These are phyloP conservation scores for Ogataea hybrid DNA, from an alignment of 1,139 yeast genomes.

Conservation along the genomic window DNA sequence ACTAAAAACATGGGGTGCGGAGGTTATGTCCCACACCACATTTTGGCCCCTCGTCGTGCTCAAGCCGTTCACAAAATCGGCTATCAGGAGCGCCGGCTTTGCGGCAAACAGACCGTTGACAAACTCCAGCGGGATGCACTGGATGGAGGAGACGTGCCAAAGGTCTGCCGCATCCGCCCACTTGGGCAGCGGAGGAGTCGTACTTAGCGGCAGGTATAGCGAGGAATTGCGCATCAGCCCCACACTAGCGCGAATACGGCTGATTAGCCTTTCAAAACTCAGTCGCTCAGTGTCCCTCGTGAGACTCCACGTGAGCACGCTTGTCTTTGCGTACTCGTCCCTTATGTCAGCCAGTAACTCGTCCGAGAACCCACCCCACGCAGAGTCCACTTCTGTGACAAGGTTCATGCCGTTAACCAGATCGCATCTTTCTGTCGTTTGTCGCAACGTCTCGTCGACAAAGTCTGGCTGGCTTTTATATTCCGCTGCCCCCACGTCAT, in stretches of 20 bases:
- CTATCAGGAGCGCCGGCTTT: conserved; percentile 17
- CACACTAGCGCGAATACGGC: conserved; percentile 47
- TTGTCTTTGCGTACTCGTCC: conserved; percentile 72
- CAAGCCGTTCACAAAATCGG: conserved; percentile 28
- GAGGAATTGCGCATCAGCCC: conserved; percentile 47
- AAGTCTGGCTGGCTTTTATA: conserved; percentile 46
- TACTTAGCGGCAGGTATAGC: conserved; percentile 48
- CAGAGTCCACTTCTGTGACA: conserved; percentile 65
- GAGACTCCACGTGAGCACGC: conserved; percentile 57
- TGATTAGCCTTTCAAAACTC: conserved; percentile 23
- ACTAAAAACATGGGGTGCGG: conserved; percentile 6
- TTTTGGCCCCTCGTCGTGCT: conserved; percentile 30
- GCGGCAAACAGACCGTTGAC: conserved; percentile 30
- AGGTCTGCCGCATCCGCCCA: conserved; percentile 29
- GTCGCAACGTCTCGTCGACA: conserved; percentile 58
- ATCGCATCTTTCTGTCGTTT: conserved; percentile 76
- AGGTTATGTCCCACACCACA: conserved; percentile 24
- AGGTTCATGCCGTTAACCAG: conserved; percentile 66
- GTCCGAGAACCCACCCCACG: conserved; percentile 81
- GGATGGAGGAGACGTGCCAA: conserved; percentile 43
- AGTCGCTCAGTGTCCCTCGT: conserved; percentile 26
- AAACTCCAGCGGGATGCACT: conserved; percentile 33
- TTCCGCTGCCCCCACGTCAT: conserved; percentile 48
- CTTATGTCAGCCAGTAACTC: conserved; percentile 50
- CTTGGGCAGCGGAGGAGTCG: conserved; percentile 15